Evolutionary conservation across 768 basidiomycete species (phyloP).

Genomic region (Coprinellus micaceus): DNA sequence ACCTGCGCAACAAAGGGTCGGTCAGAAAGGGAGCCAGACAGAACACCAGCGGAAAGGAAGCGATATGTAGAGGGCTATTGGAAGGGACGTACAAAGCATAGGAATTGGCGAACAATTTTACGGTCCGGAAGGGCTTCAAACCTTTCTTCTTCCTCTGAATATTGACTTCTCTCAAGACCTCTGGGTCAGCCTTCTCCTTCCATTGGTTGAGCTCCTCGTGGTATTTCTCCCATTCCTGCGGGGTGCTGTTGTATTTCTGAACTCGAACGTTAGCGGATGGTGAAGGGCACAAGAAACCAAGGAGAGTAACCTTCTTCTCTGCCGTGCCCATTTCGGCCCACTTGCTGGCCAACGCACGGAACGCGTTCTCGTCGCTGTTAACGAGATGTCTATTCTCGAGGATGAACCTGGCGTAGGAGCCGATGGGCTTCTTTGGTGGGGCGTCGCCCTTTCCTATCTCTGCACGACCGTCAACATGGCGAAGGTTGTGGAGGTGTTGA

Average conservation of each 20-base stretch:
- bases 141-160: conserved; percentile 6
- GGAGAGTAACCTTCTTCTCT: neutral
- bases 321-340: neutral
- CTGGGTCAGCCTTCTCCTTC: conserved; percentile 14
- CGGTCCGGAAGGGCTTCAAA: neutral
- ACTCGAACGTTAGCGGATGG: neutral
- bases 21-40: neutral
- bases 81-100: conserved; percentile 12
- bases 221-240: neutral
- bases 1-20: neutral
- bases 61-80: neutral
- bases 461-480: no score
- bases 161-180: conserved; percentile 16
- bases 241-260: conserved; percentile 3
- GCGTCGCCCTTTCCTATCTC: neutral
- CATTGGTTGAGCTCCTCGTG: conserved; percentile 12
- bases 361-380: neutral
- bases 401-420: neutral
- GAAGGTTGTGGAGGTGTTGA: no score
- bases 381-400: neutral
- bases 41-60: neutral
- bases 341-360: neutral
- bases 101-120: neutral
- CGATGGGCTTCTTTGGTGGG: neutral
- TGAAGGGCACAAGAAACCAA: neutral